Conservation (phyloP, 306 rosid genomes). For the Pyrus betulifolia region DNA sequence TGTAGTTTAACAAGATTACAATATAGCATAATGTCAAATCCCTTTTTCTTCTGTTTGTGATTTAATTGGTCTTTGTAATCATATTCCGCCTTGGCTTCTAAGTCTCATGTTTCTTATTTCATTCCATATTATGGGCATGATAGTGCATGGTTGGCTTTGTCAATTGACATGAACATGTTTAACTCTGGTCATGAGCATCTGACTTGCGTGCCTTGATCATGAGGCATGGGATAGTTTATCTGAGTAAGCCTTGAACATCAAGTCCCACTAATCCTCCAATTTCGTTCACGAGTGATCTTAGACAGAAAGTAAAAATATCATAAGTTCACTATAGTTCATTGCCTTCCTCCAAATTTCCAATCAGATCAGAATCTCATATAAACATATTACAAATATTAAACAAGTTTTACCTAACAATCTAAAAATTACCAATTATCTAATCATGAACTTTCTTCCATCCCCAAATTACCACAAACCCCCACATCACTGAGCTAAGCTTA, state of each 20-base stretch:
- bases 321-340: neutral
- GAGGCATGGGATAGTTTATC: neutral
- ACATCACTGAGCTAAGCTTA: neutral
- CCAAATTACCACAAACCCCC: neutral
- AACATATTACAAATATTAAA: neutral
- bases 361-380: neutral
- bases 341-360: neutral
- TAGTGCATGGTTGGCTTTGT: neutral
- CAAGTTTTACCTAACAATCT: too few species aligned
- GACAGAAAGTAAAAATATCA: neutral
- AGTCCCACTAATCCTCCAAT: neutral
- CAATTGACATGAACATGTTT: neutral
- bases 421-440: neutral
- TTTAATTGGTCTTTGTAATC: neutral
- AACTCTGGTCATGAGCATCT: neutral
- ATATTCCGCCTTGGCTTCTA: neutral
- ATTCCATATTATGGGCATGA: too few species aligned
- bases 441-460: neutral
- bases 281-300: neutral
- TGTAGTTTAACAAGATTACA: neutral
- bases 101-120: neutral
- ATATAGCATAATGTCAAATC: neutral
- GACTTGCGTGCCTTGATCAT: neutral
- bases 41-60: neutral
- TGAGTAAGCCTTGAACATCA: neutral